Percentiles rank a stretch among this genome's conserved stretches.
phyloP scores from a whole-genome alignment of 768 basidiomycete species.

The Leccinellum rugosiceps region DNA sequence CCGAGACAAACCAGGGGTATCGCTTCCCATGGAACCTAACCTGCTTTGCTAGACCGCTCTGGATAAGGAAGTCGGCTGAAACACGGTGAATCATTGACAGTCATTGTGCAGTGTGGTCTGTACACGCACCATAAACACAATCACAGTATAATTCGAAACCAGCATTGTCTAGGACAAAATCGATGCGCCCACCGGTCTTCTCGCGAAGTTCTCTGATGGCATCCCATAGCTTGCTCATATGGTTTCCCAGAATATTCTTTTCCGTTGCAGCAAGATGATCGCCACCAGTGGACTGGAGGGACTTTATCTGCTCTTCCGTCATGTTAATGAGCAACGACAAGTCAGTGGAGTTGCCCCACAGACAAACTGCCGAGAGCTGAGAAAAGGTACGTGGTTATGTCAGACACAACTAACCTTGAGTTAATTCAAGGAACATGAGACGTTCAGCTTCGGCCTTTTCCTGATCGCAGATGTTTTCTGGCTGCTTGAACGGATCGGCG shows the following conservation, averaged over 20 bases:
- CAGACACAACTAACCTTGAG: conserved; percentile 59
- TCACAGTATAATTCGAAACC: conserved; percentile 85
- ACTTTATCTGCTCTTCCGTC: conserved; percentile 96
- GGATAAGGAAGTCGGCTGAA: conserved; percentile 88
- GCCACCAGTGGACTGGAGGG: conserved; percentile 95
- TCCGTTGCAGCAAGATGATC: conserved; percentile 92
- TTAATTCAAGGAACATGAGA: conserved; percentile 88
- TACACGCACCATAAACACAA: conserved; percentile 69
- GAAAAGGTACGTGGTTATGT: neutral
- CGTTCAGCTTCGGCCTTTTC: conserved; percentile 68
- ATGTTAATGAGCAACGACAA: conserved; percentile 94
- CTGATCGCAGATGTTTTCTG: conserved; percentile 46
- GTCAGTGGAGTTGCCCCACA: conserved; percentile 98
- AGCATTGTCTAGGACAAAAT: conserved; percentile 85
- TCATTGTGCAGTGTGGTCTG: neutral
- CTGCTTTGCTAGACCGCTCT: conserved; percentile 80
- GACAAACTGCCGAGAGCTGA: conserved; percentile 58
- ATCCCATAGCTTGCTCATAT: conserved; percentile 70
- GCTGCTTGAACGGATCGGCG: conserved; percentile 73
- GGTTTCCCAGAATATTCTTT: conserved; percentile 93
- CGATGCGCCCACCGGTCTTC: conserved; percentile 70
- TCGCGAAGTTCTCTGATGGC: conserved; percentile 65
- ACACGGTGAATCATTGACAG: conserved; percentile 9
- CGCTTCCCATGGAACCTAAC: conserved; percentile 95
- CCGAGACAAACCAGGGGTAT: conserved; percentile 92